Evolutionary conservation across 768 basidiomycete species (phyloP).

Genomic region (Leccinum sublutescens): DNA sequence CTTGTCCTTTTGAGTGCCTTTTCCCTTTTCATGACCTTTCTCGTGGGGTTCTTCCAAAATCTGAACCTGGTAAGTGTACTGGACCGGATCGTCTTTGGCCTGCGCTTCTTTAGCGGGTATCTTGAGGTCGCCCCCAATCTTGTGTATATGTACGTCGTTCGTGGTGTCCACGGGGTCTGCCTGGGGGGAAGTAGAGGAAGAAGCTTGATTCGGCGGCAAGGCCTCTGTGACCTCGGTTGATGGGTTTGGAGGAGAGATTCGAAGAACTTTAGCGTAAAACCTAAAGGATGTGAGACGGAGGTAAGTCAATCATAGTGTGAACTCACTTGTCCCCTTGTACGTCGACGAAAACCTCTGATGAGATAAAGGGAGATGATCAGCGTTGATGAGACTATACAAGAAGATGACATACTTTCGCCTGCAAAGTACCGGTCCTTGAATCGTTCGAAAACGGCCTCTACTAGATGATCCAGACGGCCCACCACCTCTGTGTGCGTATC

Average conservation of each 20-base stretch:
- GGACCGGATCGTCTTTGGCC: slow-evolving; percentile 69
- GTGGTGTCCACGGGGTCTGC: slow-evolving; percentile 42
- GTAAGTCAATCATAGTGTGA: not conserved
- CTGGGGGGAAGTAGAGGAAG: slow-evolving; percentile 49
- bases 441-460: slow-evolving; percentile 92
- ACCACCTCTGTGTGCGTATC: slow-evolving; percentile 73
- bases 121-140: slow-evolving; percentile 77
- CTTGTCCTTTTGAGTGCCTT: slow-evolving; percentile 54
- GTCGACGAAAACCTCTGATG: slow-evolving; percentile 82
- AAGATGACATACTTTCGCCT: slow-evolving; percentile 72
- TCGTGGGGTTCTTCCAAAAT: slow-evolving; percentile 76
- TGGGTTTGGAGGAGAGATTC: slow-evolving; percentile 69
- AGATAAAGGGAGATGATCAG: slow-evolving; percentile 17
- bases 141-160: slow-evolving; percentile 58
- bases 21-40: slow-evolving; percentile 61
- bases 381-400: slow-evolving; percentile 5
- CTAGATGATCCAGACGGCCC: slow-evolving; percentile 91
- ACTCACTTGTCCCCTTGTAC: slow-evolving; percentile 81
- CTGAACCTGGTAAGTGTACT: slow-evolving; percentile 87
- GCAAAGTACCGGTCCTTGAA: slow-evolving; percentile 95
- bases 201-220: slow-evolving; percentile 23
- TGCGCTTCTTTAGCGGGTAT: slow-evolving; percentile 68
- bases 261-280: slow-evolving; percentile 78
- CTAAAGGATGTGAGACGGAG: slow-evolving; percentile 39
- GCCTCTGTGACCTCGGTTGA: slow-evolving; percentile 41